Evolutionary conservation across 345 rosid genomes (phyloP), one percentile per base, ranked within the genome.

Genomic region (Heritiera fomes): DNA sequence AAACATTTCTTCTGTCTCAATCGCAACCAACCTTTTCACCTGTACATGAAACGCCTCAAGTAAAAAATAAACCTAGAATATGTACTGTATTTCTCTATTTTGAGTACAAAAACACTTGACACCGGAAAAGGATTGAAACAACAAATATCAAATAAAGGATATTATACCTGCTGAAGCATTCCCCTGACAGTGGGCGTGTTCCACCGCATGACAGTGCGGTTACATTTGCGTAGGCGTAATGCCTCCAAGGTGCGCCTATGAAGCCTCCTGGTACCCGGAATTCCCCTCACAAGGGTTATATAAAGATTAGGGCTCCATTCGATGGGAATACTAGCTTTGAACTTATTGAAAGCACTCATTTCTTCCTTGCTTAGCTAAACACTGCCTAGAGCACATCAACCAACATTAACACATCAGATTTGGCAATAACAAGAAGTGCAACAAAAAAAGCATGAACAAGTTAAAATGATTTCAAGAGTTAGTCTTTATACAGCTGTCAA

Each of bases 241-340:
- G 94, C 97, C 75, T 93, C 97, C 47, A 93, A 83, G 23, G 94
- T 93, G 79, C 94, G 91, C 80, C 93, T 88, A 81, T 93, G 97
- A 67, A 87, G 91, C 87, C 86, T 90, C 84, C 95, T 90, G 2
- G 95, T 93, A 55, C 97, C 97, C 0, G 97, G 97, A 70, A 91
- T 88, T 79, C 95, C 97, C 75, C 95, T 90, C 71, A 90, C 97
- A 74, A 90, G 86, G 67, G 94, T 93, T 80, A 93, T 86, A 75
- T 87, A 93, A 49, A 92, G 84, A 58, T 88, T 87, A 50, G 88
- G 81, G 82, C 97, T 91, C 91, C 94, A 88, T 12, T 85, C 78
- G 60, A 91, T 81, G 14, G 97, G 92, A 40, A 88, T 91, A 53
- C 84, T 81, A 2, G 95, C 86, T 89, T 90, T 90, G 76, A 91